Conservation (phyloP, 202 grass and related monocot genomes). For the Brachypodium distachyon region DNA sequence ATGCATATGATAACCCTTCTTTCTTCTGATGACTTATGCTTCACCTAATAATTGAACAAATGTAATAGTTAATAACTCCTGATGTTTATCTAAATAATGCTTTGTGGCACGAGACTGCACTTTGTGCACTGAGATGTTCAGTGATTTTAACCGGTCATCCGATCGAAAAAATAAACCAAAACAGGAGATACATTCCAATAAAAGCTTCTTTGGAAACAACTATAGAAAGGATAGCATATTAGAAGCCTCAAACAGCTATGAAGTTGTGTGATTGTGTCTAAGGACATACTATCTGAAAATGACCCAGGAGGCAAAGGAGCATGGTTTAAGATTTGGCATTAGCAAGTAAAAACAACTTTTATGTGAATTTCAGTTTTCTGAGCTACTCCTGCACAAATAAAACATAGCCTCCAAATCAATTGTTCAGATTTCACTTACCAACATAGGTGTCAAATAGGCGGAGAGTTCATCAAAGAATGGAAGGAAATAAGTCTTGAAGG, state of each 20-base stretch:
- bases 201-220: neutral
- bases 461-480: constrained; percentile 88
- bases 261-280: neutral
- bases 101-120: neutral
- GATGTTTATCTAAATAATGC: neutral
- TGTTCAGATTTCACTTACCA: constrained; percentile 42
- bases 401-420: neutral
- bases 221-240: neutral
- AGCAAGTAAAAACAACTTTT: neutral
- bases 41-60: constrained; percentile 48
- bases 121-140: constrained; percentile 12
- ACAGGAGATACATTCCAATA: neutral
- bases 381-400: neutral
- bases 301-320: neutral
- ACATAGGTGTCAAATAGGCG: constrained; percentile 70
- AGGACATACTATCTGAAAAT: constrained; percentile 11
- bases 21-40: constrained; percentile 60
- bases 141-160: neutral
- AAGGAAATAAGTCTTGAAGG: constrained; percentile 61
- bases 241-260: neutral
- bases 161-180: neutral
- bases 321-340: neutral
- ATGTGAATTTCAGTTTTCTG: neutral
- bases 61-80: neutral
- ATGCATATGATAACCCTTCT: constrained; percentile 70